Conservation (phyloP, 2,329 filamentous ascomycete genomes). For the Lasiodiplodia gonubiensis region DNA sequence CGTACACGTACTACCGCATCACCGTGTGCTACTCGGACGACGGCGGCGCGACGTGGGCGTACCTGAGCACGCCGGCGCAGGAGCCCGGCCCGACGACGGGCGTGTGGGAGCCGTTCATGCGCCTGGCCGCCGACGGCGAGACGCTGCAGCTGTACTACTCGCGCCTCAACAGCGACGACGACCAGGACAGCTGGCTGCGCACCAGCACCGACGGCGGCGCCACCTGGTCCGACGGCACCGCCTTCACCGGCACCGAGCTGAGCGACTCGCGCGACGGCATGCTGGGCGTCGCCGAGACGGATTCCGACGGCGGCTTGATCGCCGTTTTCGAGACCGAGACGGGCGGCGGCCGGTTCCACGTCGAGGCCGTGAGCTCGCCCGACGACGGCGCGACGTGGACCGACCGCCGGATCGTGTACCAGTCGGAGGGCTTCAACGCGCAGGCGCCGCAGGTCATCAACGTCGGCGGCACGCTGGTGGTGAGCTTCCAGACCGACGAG, state of each 20-base stretch:
- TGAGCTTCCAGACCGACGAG: slow-evolving; percentile 56
- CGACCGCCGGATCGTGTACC: slow-evolving; percentile 46
- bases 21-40: slow-evolving; percentile 52
- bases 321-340: slow-evolving; percentile 52
- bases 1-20: slow-evolving; percentile 48
- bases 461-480: slow-evolving; percentile 51
- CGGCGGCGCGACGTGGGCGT: slow-evolving; percentile 47
- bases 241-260: slow-evolving; percentile 45
- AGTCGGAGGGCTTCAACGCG: slow-evolving; percentile 35
- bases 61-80: slow-evolving; percentile 37
- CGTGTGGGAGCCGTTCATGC: slow-evolving; percentile 55
- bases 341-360: slow-evolving; percentile 39
- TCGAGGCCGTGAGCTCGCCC: slow-evolving; percentile 47
- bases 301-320: slow-evolving; percentile 40
- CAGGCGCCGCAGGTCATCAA: slow-evolving; percentile 53
- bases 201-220: slow-evolving; percentile 48
- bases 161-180: slow-evolving; percentile 45
- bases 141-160: slow-evolving; percentile 54
- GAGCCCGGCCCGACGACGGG: slow-evolving; percentile 42
- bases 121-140: slow-evolving; percentile 44
- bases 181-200: slow-evolving; percentile 54
- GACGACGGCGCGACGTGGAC: slow-evolving; percentile 53
- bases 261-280: slow-evolving; percentile 52
- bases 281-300: slow-evolving; percentile 49
- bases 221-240: slow-evolving; percentile 44